These are phyloP conservation scores for Cymodocea nodosa DNA, from an alignment of 116 monocot genomes.

Conservation along the genomic window DNA sequence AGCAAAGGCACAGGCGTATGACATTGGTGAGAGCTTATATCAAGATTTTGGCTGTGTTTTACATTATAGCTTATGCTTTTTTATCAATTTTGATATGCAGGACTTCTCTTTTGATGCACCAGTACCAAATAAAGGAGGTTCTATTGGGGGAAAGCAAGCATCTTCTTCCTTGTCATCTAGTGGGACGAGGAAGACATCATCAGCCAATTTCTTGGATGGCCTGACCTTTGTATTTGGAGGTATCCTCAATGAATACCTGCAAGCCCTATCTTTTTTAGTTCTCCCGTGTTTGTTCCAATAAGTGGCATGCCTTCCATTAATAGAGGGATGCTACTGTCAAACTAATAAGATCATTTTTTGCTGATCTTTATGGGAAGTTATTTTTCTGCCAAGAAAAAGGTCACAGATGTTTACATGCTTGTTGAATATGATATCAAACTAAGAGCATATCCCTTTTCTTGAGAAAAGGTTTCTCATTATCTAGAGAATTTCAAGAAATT, in stretches of 20 bases:
- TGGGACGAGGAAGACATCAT: constrained; percentile 41
- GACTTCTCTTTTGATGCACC: constrained; percentile 29
- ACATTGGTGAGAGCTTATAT: constrained; percentile 22
- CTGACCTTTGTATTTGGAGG: constrained; percentile 68
- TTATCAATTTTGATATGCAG: not conserved
- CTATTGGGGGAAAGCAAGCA: constrained; percentile 4
- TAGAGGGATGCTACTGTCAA: too few relatives aligned
- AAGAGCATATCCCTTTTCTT: not conserved
- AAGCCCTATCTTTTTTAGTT: too few relatives aligned
- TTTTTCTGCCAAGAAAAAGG: too few relatives aligned
- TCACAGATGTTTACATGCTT: too few relatives aligned
- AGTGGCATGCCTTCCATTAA: too few relatives aligned
- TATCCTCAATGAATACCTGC: constrained; percentile 11
- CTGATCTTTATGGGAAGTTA: too few relatives aligned
- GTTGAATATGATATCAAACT: not conserved
- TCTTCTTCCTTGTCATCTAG: constrained; percentile 19
- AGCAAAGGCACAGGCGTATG: constrained; percentile 55
- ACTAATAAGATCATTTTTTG: too few relatives aligned
- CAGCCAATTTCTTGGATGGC: constrained; percentile 65
- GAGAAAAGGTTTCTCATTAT: constrained; percentile 39
- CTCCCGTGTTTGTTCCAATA: too few relatives aligned
- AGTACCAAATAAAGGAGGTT: constrained; percentile 23
- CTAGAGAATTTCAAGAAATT: constrained; percentile 86
- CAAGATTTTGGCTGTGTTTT: not conserved
- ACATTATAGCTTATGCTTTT: not conserved